These are phyloP conservation scores for Xylaria cubensis DNA, from an alignment of 495 filamentous ascomycete species.

Conservation along the genomic window DNA sequence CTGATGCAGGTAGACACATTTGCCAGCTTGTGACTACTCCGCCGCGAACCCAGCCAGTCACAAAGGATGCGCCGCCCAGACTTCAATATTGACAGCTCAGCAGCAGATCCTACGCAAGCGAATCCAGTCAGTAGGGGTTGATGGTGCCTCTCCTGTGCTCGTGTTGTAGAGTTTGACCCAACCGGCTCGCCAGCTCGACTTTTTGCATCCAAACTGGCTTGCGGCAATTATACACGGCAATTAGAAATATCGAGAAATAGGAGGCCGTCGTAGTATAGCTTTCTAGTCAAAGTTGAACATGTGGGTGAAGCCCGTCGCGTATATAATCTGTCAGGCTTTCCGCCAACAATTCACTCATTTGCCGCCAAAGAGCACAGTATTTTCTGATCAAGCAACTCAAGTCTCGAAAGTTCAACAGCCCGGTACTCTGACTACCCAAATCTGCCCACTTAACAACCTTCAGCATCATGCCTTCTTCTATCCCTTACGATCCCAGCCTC, in stretches of 20 bases:
- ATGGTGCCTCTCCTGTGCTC: too few relatives aligned
- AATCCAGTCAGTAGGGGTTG: not conserved
- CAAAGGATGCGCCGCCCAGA: not conserved
- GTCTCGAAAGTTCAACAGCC: not conserved
- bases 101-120: not conserved
- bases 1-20: too few relatives aligned
- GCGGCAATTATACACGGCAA: not conserved
- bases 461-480: not conserved
- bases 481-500: not conserved
- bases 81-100: not conserved
- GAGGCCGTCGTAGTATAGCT: not conserved
- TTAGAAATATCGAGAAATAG: not conserved
- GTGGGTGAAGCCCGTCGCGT: not conserved
- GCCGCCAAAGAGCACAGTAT: not conserved
- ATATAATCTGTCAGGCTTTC: not conserved
- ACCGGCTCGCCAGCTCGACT: not conserved
- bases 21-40: not conserved
- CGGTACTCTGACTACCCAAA: not conserved
- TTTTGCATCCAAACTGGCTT: not conserved
- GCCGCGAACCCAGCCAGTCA: not conserved
- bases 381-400: not conserved
- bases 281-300: not conserved
- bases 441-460: not conserved
- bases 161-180: not conserved
- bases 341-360: not conserved